Evolutionary conservation across 1,284 basidiomycete species (phyloP), one percentile per base, ranked within the genome.

Genomic region (Heterobasidion occidentale): DNA sequence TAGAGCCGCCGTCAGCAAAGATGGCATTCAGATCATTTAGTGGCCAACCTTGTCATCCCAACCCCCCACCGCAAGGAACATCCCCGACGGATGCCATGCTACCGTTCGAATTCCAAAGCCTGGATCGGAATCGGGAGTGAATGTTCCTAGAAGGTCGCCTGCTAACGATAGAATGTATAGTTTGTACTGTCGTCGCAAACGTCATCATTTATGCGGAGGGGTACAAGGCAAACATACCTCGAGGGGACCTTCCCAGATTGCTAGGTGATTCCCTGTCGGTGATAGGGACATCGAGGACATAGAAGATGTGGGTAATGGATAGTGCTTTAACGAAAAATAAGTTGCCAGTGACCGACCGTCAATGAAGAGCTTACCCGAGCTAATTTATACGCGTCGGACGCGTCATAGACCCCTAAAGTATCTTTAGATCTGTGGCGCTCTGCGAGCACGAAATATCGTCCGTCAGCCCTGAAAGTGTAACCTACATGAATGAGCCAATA

Each of bases 351-450:
- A 36, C 50, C n/a, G 17, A 17, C 35, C 51, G 36, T 56, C 55
- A 46, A 48, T 2, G 11, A 15, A 17, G 9, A 7, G 70, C 84
- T 55, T 69, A 94, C 92, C 65, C 91, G 78, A 49, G 89, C 78
- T 19, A 94, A 75, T 60, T 83, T 83, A 67, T 87, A 92, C 0
- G 75, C 74, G 59, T 89, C 80, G 2, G 74, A 65, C 2, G 82
- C 73, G 64, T 94, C 92, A 67, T 95, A 95, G 2, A 95, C 72
- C 12, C 91, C 90, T 1, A 93, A 65, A 0, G 85, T 86, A 65
- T 94, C 92, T 68, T 88, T 93, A 1, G 90, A 92, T 61, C 86
- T 85, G 65, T 94, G 92, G 15, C 90, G 78, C 66, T 95, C 93
- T 4, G 86, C 89, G 2, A 94, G 72, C 12, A 91, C 74, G 63